Evolutionary conservation across 2,329 filamentous ascomycete species (phyloP).

Genomic region (Claviceps pusilla): DNA sequence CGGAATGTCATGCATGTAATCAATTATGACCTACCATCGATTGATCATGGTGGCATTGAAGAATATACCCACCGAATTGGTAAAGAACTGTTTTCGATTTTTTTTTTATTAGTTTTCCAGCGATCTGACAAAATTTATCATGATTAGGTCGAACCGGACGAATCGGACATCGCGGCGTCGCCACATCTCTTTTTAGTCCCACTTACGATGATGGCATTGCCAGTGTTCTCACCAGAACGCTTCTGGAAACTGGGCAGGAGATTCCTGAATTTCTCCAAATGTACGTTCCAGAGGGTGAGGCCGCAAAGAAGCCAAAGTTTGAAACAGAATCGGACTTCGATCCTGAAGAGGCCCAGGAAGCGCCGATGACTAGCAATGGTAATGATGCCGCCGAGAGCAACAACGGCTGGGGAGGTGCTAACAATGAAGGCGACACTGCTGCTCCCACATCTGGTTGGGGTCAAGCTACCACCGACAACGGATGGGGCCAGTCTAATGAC

Average conservation of each 20-base stretch:
- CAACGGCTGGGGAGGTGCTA: constrained; percentile 2
- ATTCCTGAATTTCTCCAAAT: constrained; percentile 69
- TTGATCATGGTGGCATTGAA: constrained; percentile 68
- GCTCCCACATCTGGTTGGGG: constrained; percentile 7
- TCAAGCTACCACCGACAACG: not conserved
- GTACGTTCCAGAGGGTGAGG: constrained; percentile 43
- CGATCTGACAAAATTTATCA: not conserved
- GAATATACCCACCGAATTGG: constrained; percentile 93
- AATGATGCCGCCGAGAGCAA: constrained; percentile 7
- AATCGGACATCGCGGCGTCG: constrained; percentile 74
- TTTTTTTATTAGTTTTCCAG: not conserved
- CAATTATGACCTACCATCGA: constrained; percentile 75
- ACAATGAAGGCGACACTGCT: not conserved
- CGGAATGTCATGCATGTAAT: constrained; percentile 78
- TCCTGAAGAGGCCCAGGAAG: constrained; percentile 14
- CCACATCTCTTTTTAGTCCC: constrained; percentile 71
- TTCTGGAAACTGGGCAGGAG: constrained; percentile 63
- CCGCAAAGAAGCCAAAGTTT: constrained; percentile 33
- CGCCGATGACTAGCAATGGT: not conserved
- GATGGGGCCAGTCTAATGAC: not conserved
- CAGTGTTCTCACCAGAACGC: constrained; percentile 59
- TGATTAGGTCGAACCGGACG: constrained; percentile 70
- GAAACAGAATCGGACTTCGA: constrained; percentile 42
- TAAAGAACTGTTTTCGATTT: constrained; percentile 24
- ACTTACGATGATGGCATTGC: constrained; percentile 61